These are phyloP conservation scores for Pyrus pyrifolia DNA, from an alignment of 306 rosid genomes.

Conservation along the genomic window DNA sequence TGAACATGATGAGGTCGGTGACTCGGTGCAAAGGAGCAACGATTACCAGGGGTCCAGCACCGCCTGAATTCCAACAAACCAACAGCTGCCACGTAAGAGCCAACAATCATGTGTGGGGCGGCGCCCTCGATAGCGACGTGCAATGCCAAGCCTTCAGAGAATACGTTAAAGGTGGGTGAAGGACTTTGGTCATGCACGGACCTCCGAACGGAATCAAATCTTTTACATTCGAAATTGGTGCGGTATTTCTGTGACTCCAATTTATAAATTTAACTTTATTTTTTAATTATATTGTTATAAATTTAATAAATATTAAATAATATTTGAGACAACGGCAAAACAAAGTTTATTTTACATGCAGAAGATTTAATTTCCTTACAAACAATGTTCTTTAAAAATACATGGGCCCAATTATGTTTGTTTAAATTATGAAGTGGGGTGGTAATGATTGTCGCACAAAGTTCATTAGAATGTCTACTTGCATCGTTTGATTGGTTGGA, in stretches of 20 bases:
- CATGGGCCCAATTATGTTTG: neutral
- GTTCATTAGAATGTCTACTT: neutral
- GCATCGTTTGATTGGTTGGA: neutral
- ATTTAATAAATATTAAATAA: too few species aligned
- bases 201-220: too few species aligned
- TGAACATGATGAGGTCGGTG: conserved; percentile 15
- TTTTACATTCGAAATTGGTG: too few species aligned
- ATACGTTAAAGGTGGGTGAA: neutral
- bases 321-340: fast-evolving
- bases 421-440: neutral
- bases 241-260: too few species aligned
- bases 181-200: neutral
- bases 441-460: too few species aligned
- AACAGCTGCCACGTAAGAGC: conserved; percentile 6
- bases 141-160: neutral
- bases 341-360: too few species aligned
- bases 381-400: neutral
- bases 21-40: conserved; percentile 9
- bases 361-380: too few species aligned
- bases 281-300: too few species aligned
- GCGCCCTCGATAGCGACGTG: conserved; percentile 23
- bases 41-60: neutral
- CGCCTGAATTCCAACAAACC: neutral
- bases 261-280: too few species aligned
- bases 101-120: conserved; percentile 32